phyloP scores from a whole-genome alignment of 1,284 basidiomycete genomes.

The Rugosomyces carneus region DNA sequence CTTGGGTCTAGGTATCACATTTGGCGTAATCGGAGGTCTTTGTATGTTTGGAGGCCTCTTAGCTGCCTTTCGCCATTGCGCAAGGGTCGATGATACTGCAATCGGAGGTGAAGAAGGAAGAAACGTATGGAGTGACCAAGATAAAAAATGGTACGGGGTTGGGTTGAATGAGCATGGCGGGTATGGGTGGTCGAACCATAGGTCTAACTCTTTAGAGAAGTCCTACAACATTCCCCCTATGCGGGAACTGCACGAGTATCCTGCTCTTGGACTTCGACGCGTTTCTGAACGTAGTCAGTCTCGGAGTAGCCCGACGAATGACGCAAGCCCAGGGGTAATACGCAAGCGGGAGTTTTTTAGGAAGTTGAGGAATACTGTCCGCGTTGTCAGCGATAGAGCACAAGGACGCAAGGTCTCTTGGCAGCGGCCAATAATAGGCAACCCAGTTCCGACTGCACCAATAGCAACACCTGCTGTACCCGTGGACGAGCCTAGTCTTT shows the following conservation, averaged over 20 bases:
- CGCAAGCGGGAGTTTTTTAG: slow-evolving; percentile 63
- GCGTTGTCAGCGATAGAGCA: slow-evolving; percentile 57
- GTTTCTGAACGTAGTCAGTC: slow-evolving; percentile 36
- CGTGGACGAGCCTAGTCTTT: slow-evolving; percentile 35
- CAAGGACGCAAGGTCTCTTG: slow-evolving; percentile 28
- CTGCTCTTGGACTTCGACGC: slow-evolving; percentile 46
- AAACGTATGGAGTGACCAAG: slow-evolving; percentile 51
- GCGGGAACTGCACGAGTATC: slow-evolving; percentile 27
- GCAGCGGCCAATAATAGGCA: slow-evolving; percentile 44
- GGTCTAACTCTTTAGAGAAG: slow-evolving; percentile 12
- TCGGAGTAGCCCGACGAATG: slow-evolving; percentile 18
- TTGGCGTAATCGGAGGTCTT: slow-evolving; percentile 57
- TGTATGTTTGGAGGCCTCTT: slow-evolving; percentile 48
- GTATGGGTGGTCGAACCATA: slow-evolving; percentile 24
- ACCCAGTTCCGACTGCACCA: slow-evolving; percentile 34
- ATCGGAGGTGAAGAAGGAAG: slow-evolving; percentile 51
- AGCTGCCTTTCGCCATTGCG: slow-evolving; percentile 48
- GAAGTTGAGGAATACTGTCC: slow-evolving; percentile 51
- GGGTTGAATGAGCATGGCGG: slow-evolving; percentile 31
- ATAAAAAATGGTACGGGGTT: slow-evolving; percentile 55
- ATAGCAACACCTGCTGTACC: slow-evolving; percentile 8
- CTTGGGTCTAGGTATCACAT: slow-evolving; percentile 55
- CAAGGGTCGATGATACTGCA: slow-evolving; percentile 51
- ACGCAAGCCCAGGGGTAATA: slow-evolving; percentile 47
- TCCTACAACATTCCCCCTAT: slow-evolving; percentile 19